phyloP scores from a whole-genome alignment of 2,329 filamentous ascomycete species.

The Aureobasidium sp. region DNA sequence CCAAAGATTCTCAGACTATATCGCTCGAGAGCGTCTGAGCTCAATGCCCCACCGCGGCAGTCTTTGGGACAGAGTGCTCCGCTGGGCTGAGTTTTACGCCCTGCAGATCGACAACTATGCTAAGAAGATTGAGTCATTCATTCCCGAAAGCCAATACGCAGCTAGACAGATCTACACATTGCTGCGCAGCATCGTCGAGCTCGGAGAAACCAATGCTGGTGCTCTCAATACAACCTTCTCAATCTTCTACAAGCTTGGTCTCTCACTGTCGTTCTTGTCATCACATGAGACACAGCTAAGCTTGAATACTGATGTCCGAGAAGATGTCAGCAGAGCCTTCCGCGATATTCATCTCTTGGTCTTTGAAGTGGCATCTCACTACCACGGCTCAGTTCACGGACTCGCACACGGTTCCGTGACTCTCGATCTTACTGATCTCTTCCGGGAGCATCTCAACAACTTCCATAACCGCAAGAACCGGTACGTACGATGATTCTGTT shows the following conservation, averaged over 20 bases:
- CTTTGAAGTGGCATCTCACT: slow-evolving; percentile 1
- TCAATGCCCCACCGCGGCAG: slow-evolving; percentile 39
- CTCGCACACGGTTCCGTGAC: neutral
- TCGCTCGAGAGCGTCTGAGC: slow-evolving; percentile 35
- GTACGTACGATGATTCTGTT: neutral
- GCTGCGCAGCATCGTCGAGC: slow-evolving; percentile 42
- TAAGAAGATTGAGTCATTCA: neutral
- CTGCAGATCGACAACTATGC: slow-evolving; percentile 33
- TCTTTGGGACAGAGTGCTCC: slow-evolving; percentile 41
- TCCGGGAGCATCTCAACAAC: neutral
- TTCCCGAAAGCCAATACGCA: slow-evolving; percentile 21
- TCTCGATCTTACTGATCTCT: neutral
- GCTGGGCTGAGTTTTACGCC: slow-evolving; percentile 39
- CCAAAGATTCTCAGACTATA: slow-evolving; percentile 34
- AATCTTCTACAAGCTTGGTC: slow-evolving; percentile 42
- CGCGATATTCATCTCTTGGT: slow-evolving; percentile 1
- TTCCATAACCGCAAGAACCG: neutral
- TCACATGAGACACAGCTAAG: neutral
- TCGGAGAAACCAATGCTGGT: slow-evolving; percentile 41
- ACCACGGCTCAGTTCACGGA: neutral
- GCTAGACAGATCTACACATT: slow-evolving; percentile 35
- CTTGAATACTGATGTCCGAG: neutral
- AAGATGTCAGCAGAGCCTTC: slow-evolving; percentile 2
- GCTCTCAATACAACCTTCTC: slow-evolving; percentile 44
- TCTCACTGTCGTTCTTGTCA: slow-evolving; percentile 37